Base-by-base conservation (phyloP, 1,284 basidiomycete genomes). In the Leccinum insolens region DNA sequence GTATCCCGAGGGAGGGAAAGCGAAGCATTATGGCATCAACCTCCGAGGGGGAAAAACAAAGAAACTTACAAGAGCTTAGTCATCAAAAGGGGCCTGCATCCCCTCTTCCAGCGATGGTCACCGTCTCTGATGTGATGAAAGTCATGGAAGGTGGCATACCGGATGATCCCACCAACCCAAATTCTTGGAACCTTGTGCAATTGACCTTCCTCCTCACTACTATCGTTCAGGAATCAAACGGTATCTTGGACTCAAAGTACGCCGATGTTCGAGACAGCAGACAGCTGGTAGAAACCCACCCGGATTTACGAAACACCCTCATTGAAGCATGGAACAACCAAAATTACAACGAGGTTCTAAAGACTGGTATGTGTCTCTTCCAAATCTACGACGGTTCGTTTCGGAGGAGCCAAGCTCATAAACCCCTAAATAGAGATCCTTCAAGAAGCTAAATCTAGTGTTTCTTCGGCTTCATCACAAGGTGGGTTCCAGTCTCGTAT, bases 21-120 rank as follows among this genome's bases (percentile, higher is more conserved):
- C 34, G 34, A 37, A 34, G 66, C 75, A 78, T 77, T 52, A 62
- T n/a, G n/a, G 66, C 75, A 78, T 77, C 57, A 62, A 58, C 63
- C n/a, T 62, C 7, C 25, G 28, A 31, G 44, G 12, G 20, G 46
- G 52, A 41, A 15, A 34, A 63, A n/a, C 25, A 49, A 61, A 64
- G 22, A 46, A 39, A 14, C n/a, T 5, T 39, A 14, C 39, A 39
- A 39, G 39, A 39, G 39, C 39, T 39, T 39, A 39, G 39, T 39
- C 12, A 39, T 39, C 39, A 39, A 39, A 37, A 39, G 39, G 2
- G 37, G 12, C 11, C 12, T 37, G 39, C 14, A 39, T 39, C 39
- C 34, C 34, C 34, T 37, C 34, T 37, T 37, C 34, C 34, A 37
- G 34, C 4, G 34, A 37, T 37, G 34, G 34, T 1, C 11, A 37